phyloP scores from a whole-genome alignment of 1,139 yeast genomes.

The Diutina catenulata region DNA sequence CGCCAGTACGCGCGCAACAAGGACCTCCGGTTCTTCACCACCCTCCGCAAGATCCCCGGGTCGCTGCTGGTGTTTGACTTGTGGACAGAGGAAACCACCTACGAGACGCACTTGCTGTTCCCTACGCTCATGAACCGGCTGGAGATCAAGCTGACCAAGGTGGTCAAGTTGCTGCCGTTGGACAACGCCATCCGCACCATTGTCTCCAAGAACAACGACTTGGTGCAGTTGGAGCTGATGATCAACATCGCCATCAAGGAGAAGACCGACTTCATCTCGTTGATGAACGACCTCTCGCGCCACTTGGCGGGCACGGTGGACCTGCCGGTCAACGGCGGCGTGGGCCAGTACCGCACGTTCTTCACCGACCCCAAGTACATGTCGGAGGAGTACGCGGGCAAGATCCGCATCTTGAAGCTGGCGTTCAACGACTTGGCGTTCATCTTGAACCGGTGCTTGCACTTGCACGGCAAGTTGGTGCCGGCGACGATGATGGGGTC shows the following conservation, averaged over 20 bases:
- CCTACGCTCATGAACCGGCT: conserved; percentile 85
- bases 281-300: conserved; percentile 62
- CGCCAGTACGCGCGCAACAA: conserved; percentile 62
- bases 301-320: conserved; percentile 82
- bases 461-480: conserved; percentile 58
- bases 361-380: conserved; percentile 33
- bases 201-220: conserved; percentile 57
- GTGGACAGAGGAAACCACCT: conserved; percentile 84
- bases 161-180: conserved; percentile 67
- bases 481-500: conserved; percentile 45
- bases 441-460: conserved; percentile 54
- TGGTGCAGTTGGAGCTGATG: conserved; percentile 56
- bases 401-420: conserved; percentile 38
- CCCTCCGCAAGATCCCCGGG: conserved; percentile 65
- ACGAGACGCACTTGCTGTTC: conserved; percentile 65
- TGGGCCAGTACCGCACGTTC: conserved; percentile 70
- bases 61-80: conserved; percentile 61
- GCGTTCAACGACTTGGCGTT: conserved; percentile 64
- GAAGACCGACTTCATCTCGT: conserved; percentile 34
- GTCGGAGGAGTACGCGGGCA: conserved; percentile 30
- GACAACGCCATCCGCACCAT: conserved; percentile 71
- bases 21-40: conserved; percentile 59
- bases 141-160: conserved; percentile 45
- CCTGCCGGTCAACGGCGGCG: conserved; percentile 90
- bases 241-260: conserved; percentile 46